Evolutionary conservation across 768 basidiomycete species (phyloP).

Genomic region (Filobasidium floriforme): DNA sequence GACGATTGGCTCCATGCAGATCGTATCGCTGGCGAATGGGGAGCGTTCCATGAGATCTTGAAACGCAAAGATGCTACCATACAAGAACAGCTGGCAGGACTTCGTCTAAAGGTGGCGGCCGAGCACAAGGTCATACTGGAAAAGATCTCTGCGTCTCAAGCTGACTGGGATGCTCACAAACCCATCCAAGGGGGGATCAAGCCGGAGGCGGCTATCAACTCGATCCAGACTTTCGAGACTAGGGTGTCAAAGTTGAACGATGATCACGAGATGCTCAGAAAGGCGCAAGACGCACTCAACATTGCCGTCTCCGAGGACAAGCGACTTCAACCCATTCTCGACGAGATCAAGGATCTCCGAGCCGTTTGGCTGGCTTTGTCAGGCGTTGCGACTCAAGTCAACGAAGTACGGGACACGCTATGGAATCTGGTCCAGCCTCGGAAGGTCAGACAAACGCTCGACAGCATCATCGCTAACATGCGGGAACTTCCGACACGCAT

Average conservation of each 20-base stretch:
- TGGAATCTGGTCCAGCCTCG: constrained; percentile 93
- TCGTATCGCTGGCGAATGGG: constrained; percentile 95
- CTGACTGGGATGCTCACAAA: constrained; percentile 70
- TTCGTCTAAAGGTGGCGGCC: constrained; percentile 99
- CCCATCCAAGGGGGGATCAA: constrained; percentile 95
- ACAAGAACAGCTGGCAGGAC: constrained; percentile 91
- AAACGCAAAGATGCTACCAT: constrained; percentile 97
- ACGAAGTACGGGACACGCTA: constrained; percentile 73
- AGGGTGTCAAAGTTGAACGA: constrained; percentile 83
- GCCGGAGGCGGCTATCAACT: constrained; percentile 91
- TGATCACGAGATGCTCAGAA: constrained; percentile 88
- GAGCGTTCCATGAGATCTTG: constrained; percentile 93
- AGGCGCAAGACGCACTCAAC: constrained; percentile 88
- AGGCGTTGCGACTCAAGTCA: constrained; percentile 89
- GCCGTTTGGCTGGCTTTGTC: constrained; percentile 98
- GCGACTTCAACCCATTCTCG: constrained; percentile 84
- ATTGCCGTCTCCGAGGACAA: constrained; percentile 69
- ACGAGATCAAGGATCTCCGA: constrained; percentile 91
- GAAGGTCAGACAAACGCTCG: constrained; percentile 87
- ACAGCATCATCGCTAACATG: constrained; percentile 81
- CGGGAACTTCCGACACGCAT: constrained; percentile 98
- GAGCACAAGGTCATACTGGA: constrained; percentile 97
- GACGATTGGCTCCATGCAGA: constrained; percentile 98
- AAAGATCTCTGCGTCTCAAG: constrained; percentile 80
- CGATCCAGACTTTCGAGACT: constrained; percentile 89